phyloP scores from a whole-genome alignment of 176 grass and related monocot genomes.

The Aegilops longissima region DNA sequence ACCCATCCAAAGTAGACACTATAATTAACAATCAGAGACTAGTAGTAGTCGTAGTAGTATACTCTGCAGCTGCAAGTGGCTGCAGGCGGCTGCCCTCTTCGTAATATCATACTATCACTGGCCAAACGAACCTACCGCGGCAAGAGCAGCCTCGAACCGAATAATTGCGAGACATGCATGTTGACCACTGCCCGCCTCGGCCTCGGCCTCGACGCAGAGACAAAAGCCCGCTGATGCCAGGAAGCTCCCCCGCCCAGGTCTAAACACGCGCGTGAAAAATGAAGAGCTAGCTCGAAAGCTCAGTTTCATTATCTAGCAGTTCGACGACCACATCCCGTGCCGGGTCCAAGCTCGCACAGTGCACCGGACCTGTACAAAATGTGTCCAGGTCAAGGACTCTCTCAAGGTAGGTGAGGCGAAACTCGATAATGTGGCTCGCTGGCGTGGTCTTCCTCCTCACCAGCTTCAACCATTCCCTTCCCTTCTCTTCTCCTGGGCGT shows the following conservation, averaged over 20 bases:
- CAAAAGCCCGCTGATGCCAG: background rate
- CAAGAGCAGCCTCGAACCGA: background rate
- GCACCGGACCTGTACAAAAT: background rate
- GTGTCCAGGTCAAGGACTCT: background rate
- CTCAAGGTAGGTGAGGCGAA: background rate
- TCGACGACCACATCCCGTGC: background rate
- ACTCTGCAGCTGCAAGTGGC: background rate
- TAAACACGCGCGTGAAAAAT: conserved; percentile 19
- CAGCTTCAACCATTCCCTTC: background rate
- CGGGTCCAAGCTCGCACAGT: conserved; percentile 32
- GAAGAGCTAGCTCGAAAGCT: background rate
- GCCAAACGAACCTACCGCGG: background rate
- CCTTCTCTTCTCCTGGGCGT: no score
- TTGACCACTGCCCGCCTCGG: conserved; percentile 2
- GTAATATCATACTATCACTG: no score
- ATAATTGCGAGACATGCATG: background rate
- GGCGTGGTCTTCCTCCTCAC: background rate
- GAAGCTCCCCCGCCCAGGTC: conserved; percentile 17
- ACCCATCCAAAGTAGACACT: background rate
- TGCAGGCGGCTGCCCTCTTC: background rate
- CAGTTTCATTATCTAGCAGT: background rate
- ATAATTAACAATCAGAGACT: background rate
- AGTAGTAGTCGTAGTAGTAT: background rate
- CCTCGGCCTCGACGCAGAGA: background rate
- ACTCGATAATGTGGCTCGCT: background rate